Conservation (phyloP, 768 basidiomycete species). For the Lentinula raphanica region DNA sequence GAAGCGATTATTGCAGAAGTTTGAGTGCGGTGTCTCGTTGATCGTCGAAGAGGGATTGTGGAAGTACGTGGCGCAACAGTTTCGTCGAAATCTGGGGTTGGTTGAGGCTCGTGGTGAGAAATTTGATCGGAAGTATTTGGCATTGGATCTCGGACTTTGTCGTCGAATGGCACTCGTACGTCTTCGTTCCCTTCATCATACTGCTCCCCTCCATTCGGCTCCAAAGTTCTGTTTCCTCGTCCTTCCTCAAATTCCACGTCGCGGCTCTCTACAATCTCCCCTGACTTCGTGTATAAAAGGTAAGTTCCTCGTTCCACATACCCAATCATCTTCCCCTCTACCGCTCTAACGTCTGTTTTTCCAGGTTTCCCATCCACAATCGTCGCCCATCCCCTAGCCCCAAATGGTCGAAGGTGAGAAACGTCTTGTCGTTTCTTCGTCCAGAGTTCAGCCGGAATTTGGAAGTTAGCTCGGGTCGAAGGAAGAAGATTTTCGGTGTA, state of each 20-base stretch:
- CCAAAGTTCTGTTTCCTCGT: background rate
- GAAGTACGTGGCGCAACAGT: background rate
- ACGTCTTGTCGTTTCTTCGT: background rate
- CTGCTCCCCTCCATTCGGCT: slow-evolving; percentile 1
- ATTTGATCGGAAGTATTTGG: background rate
- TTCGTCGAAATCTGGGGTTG: no score
- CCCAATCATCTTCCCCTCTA: no score
- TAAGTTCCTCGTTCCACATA: background rate
- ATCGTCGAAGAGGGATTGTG: background rate
- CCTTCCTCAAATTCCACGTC: background rate
- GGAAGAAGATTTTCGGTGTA: slow-evolving; percentile 5
- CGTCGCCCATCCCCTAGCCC: background rate
- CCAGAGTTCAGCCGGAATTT: no score
- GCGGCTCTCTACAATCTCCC: background rate
- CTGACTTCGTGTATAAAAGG: background rate
- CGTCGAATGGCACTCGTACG: no score
- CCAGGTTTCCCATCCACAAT: background rate
- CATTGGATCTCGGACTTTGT: no score
- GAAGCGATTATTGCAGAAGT: background rate
- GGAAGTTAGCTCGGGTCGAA: background rate
- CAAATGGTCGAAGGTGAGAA: background rate
- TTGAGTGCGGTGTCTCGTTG: background rate
- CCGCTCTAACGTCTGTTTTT: no score
- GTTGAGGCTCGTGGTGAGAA: background rate
- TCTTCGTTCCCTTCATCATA: background rate